phyloP scores from a whole-genome alignment of 1,139 yeast species.

The Candida sojae region DNA sequence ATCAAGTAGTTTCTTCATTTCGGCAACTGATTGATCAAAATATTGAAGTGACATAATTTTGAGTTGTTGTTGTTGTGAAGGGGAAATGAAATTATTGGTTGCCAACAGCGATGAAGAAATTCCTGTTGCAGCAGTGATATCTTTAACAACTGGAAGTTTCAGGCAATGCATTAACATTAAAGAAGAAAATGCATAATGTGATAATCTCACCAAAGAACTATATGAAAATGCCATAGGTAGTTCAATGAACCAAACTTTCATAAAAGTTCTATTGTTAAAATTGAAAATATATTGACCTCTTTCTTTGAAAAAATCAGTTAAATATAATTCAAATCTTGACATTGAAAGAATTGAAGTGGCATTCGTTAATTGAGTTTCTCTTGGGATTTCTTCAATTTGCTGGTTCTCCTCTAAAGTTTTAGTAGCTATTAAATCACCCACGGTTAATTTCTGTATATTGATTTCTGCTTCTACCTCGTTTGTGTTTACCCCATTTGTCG shows the following conservation, averaged over 20 bases:
- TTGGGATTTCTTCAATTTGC: not conserved
- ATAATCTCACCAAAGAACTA: not conserved
- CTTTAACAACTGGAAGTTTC: not conserved
- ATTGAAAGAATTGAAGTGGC: not conserved
- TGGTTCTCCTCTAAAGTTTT: too few species aligned
- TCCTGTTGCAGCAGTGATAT: not conserved
- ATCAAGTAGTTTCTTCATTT: not conserved
- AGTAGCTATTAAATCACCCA: too few species aligned
- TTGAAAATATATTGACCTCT: slow-evolving; percentile 1
- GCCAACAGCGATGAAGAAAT: not conserved
- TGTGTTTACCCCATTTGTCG: too few species aligned
- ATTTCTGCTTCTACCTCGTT: too few species aligned
- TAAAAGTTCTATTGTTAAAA: not conserved
- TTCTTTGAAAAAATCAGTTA: not conserved
- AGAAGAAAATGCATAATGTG: not conserved
- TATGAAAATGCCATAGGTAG: not conserved
- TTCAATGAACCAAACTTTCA: not conserved
- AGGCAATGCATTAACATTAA: not conserved
- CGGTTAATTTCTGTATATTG: too few species aligned
- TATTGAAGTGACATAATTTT: not conserved
- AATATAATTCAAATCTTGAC: not conserved
- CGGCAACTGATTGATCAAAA: not conserved
- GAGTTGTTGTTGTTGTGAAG: not conserved
- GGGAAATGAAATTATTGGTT: not conserved
- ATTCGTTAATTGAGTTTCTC: not conserved